phyloP scores from a whole-genome alignment of 1,284 basidiomycete species.

The Heterobasidion parviporum region DNA sequence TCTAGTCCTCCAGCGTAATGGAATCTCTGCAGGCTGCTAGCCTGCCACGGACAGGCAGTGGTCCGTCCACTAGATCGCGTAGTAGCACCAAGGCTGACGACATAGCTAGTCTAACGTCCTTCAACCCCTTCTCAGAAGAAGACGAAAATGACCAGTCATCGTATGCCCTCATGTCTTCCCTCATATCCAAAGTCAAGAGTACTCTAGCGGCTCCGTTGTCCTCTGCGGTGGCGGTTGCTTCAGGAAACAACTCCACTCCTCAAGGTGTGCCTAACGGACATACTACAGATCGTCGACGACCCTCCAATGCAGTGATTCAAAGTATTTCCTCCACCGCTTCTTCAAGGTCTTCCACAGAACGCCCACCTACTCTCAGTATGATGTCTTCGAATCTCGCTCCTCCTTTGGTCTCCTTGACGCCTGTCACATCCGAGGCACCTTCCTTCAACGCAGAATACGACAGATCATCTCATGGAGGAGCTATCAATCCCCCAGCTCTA shows the following conservation, averaged over 20 bases:
- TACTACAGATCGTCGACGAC: slow-evolving; percentile 44
- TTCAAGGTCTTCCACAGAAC: slow-evolving; percentile 40
- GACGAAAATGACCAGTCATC: slow-evolving; percentile 80
- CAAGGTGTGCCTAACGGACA: slow-evolving; percentile 17
- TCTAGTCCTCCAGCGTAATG: not conserved
- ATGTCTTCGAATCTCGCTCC: slow-evolving; percentile 55
- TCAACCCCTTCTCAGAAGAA: slow-evolving; percentile 81
- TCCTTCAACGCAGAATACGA: slow-evolving; percentile 59
- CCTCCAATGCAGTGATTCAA: slow-evolving; percentile 36
- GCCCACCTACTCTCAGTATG: slow-evolving; percentile 47
- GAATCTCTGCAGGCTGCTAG: slow-evolving; percentile 3
- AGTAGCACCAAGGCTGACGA: slow-evolving; percentile 61
- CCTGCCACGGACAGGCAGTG: slow-evolving; percentile 1
- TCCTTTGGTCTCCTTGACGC: slow-evolving; percentile 74
- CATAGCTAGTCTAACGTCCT: slow-evolving; percentile 65
- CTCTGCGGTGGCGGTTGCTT: slow-evolving; percentile 28
- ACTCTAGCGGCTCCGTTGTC: slow-evolving; percentile 59
- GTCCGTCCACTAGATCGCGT: slow-evolving; percentile 19
- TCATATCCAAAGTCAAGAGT: slow-evolving; percentile 72
- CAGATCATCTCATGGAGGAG: slow-evolving; percentile 42
- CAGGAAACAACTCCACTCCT: slow-evolving; percentile 21
- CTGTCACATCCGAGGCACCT: slow-evolving; percentile 67
- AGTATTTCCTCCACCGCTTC: slow-evolving; percentile 38
- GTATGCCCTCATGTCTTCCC: slow-evolving; percentile 68
- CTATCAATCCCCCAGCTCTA: slow-evolving; percentile 38